Evolutionary conservation across 257 asterid species (phyloP).

Genomic region (Apocynum venetum): DNA sequence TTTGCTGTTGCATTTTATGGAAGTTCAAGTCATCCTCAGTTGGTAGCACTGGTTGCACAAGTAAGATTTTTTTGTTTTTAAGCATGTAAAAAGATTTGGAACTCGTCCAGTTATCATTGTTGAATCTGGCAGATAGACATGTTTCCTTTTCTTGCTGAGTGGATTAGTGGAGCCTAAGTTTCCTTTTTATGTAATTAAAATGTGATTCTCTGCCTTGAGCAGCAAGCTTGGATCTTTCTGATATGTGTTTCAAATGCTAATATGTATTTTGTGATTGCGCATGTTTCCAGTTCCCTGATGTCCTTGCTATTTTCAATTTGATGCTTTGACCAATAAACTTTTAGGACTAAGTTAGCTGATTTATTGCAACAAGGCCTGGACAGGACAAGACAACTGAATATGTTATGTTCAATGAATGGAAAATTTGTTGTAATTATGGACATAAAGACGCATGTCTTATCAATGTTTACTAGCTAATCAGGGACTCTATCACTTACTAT

Average conservation of each 20-base stretch:
- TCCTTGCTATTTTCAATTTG: not conserved
- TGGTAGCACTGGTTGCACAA: slow-evolving; percentile 96
- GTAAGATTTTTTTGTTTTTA: slow-evolving; percentile 38
- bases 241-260: not conserved
- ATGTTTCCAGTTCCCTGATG: not conserved
- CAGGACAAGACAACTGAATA: too few species aligned
- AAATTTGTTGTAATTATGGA: not conserved
- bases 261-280: not conserved
- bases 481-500: not conserved
- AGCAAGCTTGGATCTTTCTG: not conserved
- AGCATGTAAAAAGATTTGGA: not conserved
- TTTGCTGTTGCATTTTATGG: slow-evolving; percentile 90
- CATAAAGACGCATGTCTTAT: not conserved
- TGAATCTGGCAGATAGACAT: not conserved
- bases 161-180: not conserved
- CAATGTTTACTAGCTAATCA: not conserved
- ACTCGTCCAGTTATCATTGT: not conserved
- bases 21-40: slow-evolving; percentile 64
- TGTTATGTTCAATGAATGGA: not conserved
- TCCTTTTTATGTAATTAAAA: not conserved
- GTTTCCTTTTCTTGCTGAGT: not conserved
- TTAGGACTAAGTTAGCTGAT: not conserved
- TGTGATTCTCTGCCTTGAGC: not conserved
- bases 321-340: not conserved
- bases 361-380: not conserved